These are phyloP conservation scores for Fusarium sp. DNA, from an alignment of 2,329 filamentous ascomycete species.

Conservation along the genomic window DNA sequence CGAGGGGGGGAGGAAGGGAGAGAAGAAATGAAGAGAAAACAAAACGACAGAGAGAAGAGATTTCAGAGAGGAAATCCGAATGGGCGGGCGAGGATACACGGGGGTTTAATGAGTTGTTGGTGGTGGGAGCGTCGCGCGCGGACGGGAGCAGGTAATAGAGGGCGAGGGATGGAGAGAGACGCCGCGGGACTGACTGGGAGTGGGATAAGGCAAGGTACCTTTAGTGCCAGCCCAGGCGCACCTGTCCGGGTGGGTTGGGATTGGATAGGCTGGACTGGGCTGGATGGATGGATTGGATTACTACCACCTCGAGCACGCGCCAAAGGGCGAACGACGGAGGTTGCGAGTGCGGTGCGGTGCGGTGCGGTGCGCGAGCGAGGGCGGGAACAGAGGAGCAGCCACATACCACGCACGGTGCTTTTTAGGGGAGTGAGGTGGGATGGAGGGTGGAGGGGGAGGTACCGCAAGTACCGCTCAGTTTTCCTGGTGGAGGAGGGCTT, in stretches of 20 bases:
- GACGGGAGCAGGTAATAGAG: conserved; percentile 31
- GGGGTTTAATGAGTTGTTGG: conserved; percentile 51
- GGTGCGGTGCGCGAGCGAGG: conserved; percentile 1
- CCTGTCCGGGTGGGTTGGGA: conserved; percentile 37
- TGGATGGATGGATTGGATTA: conserved; percentile 1
- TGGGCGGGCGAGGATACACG: conserved; percentile 44
- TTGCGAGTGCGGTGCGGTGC: conserved; percentile 23
- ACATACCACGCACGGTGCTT: conserved; percentile 48
- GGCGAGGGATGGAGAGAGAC: conserved; percentile 30
- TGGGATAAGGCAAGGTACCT: conserved; percentile 38
- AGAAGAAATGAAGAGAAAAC: conserved; percentile 47
- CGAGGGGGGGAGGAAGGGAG: conserved; percentile 42
- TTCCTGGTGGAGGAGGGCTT: conserved; percentile 15
- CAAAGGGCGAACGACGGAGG: conserved; percentile 38
- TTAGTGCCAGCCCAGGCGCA: conserved; percentile 32
- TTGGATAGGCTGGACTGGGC: conserved; percentile 12
- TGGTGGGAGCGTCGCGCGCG: conserved; percentile 44
- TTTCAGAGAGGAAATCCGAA: conserved; percentile 45
- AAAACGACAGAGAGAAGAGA: conserved; percentile 49
- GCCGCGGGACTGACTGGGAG: conserved; percentile 13
- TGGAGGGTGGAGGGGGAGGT: conserved; percentile 33
- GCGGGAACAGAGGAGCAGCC: conserved; percentile 39
- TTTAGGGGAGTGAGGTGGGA: conserved; percentile 36
- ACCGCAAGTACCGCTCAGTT: conserved; percentile 16
- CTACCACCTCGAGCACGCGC: conserved; percentile 35